Evolutionary conservation across 129 eudicot species (phyloP).

Genomic region (Flaveria robusta): DNA sequence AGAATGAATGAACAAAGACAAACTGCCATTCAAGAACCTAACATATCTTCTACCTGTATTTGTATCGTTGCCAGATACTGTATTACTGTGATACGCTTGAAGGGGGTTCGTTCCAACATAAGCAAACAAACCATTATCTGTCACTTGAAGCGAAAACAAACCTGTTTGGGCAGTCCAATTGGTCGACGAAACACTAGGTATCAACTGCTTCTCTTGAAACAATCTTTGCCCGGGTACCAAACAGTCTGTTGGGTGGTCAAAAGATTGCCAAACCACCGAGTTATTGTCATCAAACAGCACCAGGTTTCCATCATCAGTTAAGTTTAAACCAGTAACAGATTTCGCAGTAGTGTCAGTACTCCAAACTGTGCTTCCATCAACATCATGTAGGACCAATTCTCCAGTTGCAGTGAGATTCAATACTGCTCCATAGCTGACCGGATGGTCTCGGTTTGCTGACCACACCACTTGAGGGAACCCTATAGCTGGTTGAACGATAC

Average conservation of each 20-base stretch:
- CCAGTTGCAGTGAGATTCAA: constrained; percentile 29
- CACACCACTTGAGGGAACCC: constrained; percentile 31
- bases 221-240: constrained; percentile 36
- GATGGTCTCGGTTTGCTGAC: constrained; percentile 39
- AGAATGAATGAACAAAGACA: constrained; percentile 12
- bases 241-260: constrained; percentile 34
- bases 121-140: constrained; percentile 14
- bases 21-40: constrained; percentile 27
- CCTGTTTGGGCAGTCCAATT: constrained; percentile 24
- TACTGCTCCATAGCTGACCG: constrained; percentile 22
- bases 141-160: constrained; percentile 7
- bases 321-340: constrained; percentile 29
- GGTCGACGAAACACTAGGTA: constrained; percentile 26
- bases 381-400: constrained; percentile 28
- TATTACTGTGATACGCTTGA: background rate
- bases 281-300: constrained; percentile 20
- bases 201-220: constrained; percentile 16
- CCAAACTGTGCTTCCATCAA: constrained; percentile 36
- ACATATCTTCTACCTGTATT: constrained; percentile 19
- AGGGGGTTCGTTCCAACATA: constrained; percentile 24
- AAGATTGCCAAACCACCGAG: constrained; percentile 27
- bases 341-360: constrained; percentile 20
- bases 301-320: constrained; percentile 30
- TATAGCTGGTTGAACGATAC: background rate
- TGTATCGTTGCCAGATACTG: background rate